Percentiles rank a stretch among this genome's conserved stretches.
Evolutionary conservation across 768 basidiomycete species (phyloP).

Genomic region (Macrocybe gigantea): DNA sequence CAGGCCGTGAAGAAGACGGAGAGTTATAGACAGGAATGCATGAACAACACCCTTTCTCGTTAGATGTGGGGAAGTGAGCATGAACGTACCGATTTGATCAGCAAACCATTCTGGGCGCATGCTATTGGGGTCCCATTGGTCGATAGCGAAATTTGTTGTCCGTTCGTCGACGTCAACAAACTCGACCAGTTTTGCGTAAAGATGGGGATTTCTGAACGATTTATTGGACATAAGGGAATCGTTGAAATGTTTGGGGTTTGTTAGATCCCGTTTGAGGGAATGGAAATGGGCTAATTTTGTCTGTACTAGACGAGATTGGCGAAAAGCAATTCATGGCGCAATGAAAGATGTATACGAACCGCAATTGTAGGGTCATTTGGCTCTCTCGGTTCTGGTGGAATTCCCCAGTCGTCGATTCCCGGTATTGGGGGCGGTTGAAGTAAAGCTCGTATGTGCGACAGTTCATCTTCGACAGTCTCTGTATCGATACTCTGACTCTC

Average conservation of each 20-base stretch:
- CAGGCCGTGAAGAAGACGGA: background rate
- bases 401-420: constrained; percentile 70
- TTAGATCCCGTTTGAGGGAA: constrained; percentile 55
- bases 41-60: background rate
- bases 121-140: constrained; percentile 69
- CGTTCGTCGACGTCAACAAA: constrained; percentile 90
- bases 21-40: background rate
- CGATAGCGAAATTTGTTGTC: constrained; percentile 71
- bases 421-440: constrained; percentile 60
- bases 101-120: constrained; percentile 70
- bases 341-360: constrained; percentile 29
- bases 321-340: background rate
- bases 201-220: constrained; percentile 92
- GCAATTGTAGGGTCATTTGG: constrained; percentile 59
- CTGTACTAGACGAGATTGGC: constrained; percentile 31
- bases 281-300: constrained; percentile 79
- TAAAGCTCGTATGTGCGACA: constrained; percentile 46
- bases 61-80: background rate
- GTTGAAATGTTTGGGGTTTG: constrained; percentile 84
- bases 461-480: constrained; percentile 36
- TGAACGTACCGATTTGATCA: constrained; percentile 64
- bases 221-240: constrained; percentile 91
- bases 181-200: constrained; percentile 94
- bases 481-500: constrained; percentile 11
- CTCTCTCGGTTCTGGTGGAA: constrained; percentile 50